phyloP scores from a whole-genome alignment of 805 yeast genomes.

The Isabelozyma gotoi region DNA sequence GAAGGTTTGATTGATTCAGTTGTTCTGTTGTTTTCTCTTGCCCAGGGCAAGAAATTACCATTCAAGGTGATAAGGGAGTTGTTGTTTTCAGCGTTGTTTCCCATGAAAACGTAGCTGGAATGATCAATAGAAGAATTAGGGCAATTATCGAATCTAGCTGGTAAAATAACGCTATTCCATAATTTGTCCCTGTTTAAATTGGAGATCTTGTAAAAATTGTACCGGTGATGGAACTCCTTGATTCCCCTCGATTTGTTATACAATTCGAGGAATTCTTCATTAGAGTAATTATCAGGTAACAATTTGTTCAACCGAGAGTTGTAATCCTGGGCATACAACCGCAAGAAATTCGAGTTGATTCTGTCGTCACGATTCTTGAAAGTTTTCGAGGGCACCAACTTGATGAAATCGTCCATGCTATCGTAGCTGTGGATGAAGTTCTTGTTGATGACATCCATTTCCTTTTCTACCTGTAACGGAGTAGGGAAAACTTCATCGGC shows the following conservation, averaged over 20 bases:
- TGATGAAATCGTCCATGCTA: background rate
- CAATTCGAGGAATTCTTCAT: slow-evolving; percentile 11
- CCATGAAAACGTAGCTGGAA: slow-evolving; percentile 21
- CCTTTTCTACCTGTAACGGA: background rate
- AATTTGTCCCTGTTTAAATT: slow-evolving; percentile 47
- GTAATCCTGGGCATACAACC: slow-evolving; percentile 50
- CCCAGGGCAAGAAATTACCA: slow-evolving; percentile 27
- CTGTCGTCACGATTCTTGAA: slow-evolving; percentile 45
- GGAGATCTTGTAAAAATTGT: slow-evolving; percentile 35
- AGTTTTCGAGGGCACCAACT: slow-evolving; percentile 1
- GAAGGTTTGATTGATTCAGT: slow-evolving; percentile 30
- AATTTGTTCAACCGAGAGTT: slow-evolving; percentile 30
- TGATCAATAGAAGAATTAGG: slow-evolving; percentile 20
- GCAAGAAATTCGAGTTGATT: slow-evolving; percentile 48
- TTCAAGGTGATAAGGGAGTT: slow-evolving; percentile 15
- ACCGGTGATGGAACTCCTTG: slow-evolving; percentile 24
- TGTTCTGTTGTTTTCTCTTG: slow-evolving; percentile 1
- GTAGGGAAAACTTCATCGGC: slow-evolving; percentile 15
- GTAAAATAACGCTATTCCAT: slow-evolving; percentile 53
- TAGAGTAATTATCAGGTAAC: slow-evolving; percentile 13
- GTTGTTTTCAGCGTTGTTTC: slow-evolving; percentile 10
- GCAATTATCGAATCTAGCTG: slow-evolving; percentile 47
- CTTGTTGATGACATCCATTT: background rate
- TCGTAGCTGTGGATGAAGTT: background rate
- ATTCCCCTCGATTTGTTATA: slow-evolving; percentile 13